Base-by-base conservation (phyloP, 495 filamentous ascomycete species). In the Hypoxylon lienhwacheense region DNA sequence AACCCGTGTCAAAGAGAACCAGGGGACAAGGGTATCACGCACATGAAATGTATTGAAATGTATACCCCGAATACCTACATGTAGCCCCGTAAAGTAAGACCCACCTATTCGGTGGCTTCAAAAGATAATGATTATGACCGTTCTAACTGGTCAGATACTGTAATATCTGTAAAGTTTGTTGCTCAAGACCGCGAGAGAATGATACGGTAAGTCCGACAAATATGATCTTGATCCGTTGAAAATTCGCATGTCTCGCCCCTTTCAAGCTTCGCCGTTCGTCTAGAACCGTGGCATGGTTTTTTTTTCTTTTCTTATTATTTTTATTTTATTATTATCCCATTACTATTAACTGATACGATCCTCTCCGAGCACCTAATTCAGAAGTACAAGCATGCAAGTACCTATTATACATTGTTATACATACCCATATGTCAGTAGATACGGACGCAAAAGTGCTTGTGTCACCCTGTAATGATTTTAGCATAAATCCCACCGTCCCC, bases 401-500 rank as follows among this genome's bases (percentile, higher is more conserved):
- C 45, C 50, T 48, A 53, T 25, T n/a, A n/a, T n/a, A n/a, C n/a
- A n/a, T n/a, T n/a, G 49, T 45, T 31, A 32, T 49, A 48, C 36
- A 24, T 25, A 20, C 12, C 7, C 11, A 25, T 5, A 17, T n/a
- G n/a, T n/a, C n/a, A n/a, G n/a, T n/a, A n/a, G n/a, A n/a, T n/a
- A n/a, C n/a, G n/a, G n/a, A n/a, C n/a, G n/a, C n/a, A n/a, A 29
- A 47, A 41, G 44, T 32, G 15, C 35, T n/a, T n/a, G 11, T 7
- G 33, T 34, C 47, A 37, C 26, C 55, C 48, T 48, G 21, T 28
- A 12, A 12, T 12, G n/a, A 4, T 45, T 61, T 61, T 55, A 55
- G 46, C 52, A 61, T 61, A 61, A 61, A 61, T 47, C 42, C 42
- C 58, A 29, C 52, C 15, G 2, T 51, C 45, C 58, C 58, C 58